Base-by-base conservation (phyloP, 768 basidiomycete genomes). In the Serendipita sp. region DNA sequence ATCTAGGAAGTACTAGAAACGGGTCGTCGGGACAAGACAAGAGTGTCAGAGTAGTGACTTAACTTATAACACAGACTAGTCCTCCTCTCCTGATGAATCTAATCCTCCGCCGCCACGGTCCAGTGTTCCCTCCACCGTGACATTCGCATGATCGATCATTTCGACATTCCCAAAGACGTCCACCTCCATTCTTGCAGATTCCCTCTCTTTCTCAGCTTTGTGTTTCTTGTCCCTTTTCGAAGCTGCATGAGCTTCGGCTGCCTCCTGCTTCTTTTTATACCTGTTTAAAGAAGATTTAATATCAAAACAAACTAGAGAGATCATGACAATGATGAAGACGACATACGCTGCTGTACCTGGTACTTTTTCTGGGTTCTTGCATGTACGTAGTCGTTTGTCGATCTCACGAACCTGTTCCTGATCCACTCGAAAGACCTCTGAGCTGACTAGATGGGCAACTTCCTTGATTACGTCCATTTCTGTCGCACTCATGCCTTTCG, bases 311-410 rank as follows among this genome's bases (percentile, higher is more conserved):
- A 41, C 3, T 45, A 30, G 7, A 24, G 24, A 24, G 24, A 24
- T 24, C 24, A 24, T 1, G 2, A n/a, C 0, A 8, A 46, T 28
- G 16, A 38, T 30, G 32, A 37, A 51, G 16, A 85, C 72, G 16
- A 85, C 73, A 73, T 87, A 92, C 2, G 89, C 87, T 66, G 83
- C 86, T 67, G 85, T 95, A n/a, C 92, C 93, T 11, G 85, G 83
- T 3, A 95, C 86, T 74, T 94, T 96, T 74, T 95, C 93, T 3
- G 96, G 96, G 70, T 99, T 98, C 72, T 92, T 90, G 78, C 95
- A 97, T 44, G 87, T 71, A 70, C 83, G 86, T 53, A 99, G 76
- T 51, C 92, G 79, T 71, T 86, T 82, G 73, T 99, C 96, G 4
- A 98, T 86, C 70, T 89, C 88, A 13, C 89, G 86, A 13, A 97